phyloP scores from a whole-genome alignment of 1,139 yeast genomes.

The Spathaspora sp. region DNA sequence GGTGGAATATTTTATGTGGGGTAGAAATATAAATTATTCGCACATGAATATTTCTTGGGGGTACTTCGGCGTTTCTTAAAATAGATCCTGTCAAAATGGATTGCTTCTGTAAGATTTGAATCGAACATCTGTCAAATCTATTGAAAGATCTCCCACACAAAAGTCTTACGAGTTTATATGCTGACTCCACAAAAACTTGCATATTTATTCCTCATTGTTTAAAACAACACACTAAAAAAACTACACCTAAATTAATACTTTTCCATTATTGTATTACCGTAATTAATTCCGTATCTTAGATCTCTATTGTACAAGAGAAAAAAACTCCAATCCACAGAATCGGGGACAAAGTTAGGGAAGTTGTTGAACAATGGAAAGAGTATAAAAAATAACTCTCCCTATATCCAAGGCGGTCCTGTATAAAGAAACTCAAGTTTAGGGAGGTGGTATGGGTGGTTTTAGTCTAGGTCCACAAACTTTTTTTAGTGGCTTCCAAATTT shows the following conservation, averaged over 20 bases:
- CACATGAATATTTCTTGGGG: background rate
- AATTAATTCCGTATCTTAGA: background rate
- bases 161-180: background rate
- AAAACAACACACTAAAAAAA: background rate
- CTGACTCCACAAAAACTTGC: background rate
- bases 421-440: background rate
- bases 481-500: background rate
- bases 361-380: background rate
- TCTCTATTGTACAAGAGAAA: background rate
- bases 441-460: conserved; percentile 1
- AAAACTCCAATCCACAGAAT: background rate
- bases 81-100: background rate
- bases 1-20: conserved; percentile 1
- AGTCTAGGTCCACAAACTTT: background rate
- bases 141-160: background rate
- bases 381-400: background rate
- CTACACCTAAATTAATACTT: background rate
- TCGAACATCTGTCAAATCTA: no score
- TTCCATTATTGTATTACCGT: background rate
- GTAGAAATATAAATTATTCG: background rate
- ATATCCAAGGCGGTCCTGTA: background rate
- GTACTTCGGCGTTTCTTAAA: background rate
- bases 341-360: background rate
- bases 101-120: no score
- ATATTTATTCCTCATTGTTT: background rate